Percentiles rank a stretch among this genome's conserved stretches.
Evolutionary conservation across 2,329 filamentous ascomycete species (phyloP).

Genomic region (Hypoxylon sp.): DNA sequence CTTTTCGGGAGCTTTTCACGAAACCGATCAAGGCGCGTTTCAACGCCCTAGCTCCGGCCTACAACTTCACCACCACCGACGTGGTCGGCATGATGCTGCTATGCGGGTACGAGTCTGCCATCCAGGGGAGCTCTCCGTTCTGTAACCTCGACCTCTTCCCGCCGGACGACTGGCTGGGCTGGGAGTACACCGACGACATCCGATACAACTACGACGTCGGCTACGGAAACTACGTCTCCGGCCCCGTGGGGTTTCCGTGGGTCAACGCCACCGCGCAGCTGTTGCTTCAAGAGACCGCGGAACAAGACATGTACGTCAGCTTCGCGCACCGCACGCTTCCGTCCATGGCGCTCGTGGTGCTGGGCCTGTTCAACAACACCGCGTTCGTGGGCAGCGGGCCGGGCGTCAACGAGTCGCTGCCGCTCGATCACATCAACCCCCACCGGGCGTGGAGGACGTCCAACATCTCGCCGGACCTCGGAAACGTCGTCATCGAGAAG

Average conservation of each 20-base stretch:
- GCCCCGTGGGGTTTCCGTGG: constrained; percentile 73
- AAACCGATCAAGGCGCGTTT: constrained; percentile 68
- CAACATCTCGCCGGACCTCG: constrained; percentile 71
- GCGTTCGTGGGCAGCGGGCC: constrained; percentile 62
- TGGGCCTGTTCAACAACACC: constrained; percentile 77
- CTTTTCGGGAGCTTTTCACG: constrained; percentile 66
- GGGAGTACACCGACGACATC: constrained; percentile 73
- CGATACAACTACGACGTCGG: constrained; percentile 74
- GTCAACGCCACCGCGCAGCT: constrained; percentile 68
- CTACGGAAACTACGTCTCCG: constrained; percentile 68
- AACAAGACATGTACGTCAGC: constrained; percentile 71
- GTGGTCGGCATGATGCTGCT: constrained; percentile 73
- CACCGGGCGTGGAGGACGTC: constrained; percentile 72
- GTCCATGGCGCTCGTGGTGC: constrained; percentile 72
- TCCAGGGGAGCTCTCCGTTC: constrained; percentile 69
- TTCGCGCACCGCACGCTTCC: constrained; percentile 77
- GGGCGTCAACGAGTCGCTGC: constrained; percentile 71
- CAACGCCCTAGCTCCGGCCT: constrained; percentile 62
- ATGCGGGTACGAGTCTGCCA: constrained; percentile 73
- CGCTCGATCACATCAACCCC: constrained; percentile 70
- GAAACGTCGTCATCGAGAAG: constrained; percentile 74
- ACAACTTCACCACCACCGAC: constrained; percentile 72
- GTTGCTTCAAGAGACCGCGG: constrained; percentile 54
- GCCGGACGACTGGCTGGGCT: constrained; percentile 71
- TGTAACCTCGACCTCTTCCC: constrained; percentile 69